Percentiles rank a stretch among this genome's conserved stretches.
phyloP scores from a whole-genome alignment of 179 eudicot species.

The Heliamphora pulchella region DNA sequence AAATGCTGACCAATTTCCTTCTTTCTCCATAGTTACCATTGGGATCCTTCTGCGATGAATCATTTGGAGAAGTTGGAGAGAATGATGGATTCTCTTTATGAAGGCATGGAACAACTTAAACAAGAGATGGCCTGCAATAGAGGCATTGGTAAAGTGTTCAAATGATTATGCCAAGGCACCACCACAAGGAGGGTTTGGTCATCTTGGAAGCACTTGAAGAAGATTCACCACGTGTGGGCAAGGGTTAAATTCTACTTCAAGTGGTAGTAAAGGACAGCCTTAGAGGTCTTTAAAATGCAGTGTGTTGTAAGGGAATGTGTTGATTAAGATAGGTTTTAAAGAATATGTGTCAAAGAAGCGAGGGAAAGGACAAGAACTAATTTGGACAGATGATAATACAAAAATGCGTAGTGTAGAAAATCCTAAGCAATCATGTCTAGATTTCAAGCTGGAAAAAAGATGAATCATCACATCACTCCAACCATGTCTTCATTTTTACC shows the following conservation, averaged over 20 bases:
- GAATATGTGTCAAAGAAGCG: background rate
- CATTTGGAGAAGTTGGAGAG: too few species aligned
- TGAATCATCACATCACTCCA: background rate
- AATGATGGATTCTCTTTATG: too few species aligned
- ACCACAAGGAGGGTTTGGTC: background rate
- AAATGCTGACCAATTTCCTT: too few species aligned
- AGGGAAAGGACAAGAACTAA: background rate
- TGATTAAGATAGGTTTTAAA: background rate
- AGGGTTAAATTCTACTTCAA: background rate
- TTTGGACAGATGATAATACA: too few species aligned
- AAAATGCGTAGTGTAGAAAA: background rate
- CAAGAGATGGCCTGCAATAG: background rate
- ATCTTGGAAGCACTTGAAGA: too few species aligned
- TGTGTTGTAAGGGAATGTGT: background rate
- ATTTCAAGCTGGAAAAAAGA: background rate
- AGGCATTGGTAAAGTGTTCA: too few species aligned
- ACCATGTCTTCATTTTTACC: too few species aligned
- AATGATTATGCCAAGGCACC: background rate
- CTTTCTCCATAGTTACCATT: too few species aligned
- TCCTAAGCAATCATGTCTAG: background rate
- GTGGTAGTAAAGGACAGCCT: background rate
- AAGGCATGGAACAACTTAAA: background rate
- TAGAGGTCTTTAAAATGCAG: background rate
- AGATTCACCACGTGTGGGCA: too few species aligned
- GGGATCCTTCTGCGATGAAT: too few species aligned